Base-by-base conservation (phyloP, 1,284 basidiomycete species). In the Irpex rosettiformis region DNA sequence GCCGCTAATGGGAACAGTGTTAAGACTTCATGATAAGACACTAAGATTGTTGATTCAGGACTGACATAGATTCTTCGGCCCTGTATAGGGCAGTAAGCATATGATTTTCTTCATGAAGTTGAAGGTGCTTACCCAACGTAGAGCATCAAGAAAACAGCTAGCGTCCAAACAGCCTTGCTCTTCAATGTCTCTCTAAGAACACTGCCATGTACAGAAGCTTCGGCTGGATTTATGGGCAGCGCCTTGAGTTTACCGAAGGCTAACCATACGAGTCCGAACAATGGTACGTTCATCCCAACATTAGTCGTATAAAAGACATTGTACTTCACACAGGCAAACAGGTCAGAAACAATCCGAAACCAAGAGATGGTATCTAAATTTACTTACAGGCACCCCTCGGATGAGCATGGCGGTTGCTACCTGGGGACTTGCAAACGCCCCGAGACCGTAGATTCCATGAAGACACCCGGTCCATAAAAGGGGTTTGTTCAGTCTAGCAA, bases 21-120 rank as follows among this genome's bases (percentile, higher is more conserved):
- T 47, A 47, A 47, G 43, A n/a, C n/a, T n/a, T n/a, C n/a, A n/a
- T n/a, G n/a, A n/a, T n/a, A n/a, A n/a, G n/a, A n/a, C n/a, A n/a
- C n/a, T n/a, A n/a, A n/a, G n/a, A n/a, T n/a, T n/a, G n/a, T n/a
- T n/a, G n/a, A n/a, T n/a, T n/a, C n/a, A n/a, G n/a, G n/a, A 40
- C 33, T 40, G 13, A 71, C 70, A 72, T 65, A 1, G 72, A 71
- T 58, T 72, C 71, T 51, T 73, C 71, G n/a, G 70, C 70, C 3
- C 70, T 72, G 43, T 10, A 29, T 42, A 8, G 22, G 54, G 53
- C 6, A 21, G 52, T 56, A 11, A 45, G 28, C 11, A 42, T 22
- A 10, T 37, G 16, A 51, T 54, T 56, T 16, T 54, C 24, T 51
- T 49, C 22, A 13, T 37, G 45, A 30, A 7, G 33, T 33, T 47